Conservation (phyloP, 805 yeast species). For the Brettanomyces sp. region DNA sequence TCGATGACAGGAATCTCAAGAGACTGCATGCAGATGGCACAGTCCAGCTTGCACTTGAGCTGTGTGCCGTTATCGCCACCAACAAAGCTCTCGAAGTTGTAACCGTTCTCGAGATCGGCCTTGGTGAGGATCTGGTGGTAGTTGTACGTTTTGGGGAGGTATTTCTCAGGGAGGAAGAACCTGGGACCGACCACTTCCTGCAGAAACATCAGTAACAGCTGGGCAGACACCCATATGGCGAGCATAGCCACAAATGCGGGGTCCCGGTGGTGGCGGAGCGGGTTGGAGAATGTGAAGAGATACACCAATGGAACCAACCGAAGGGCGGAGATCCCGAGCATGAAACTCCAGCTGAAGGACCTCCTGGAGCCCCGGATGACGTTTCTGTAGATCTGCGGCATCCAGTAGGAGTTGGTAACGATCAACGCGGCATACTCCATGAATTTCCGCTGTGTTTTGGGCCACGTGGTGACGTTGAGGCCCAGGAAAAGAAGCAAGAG, state of each 20-base stretch:
- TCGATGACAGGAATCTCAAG: conserved; percentile 48
- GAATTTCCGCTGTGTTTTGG: conserved; percentile 38
- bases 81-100: conserved; percentile 36
- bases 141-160: conserved; percentile 74
- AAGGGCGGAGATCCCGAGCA: conserved; percentile 56
- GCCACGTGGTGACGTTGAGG: conserved; percentile 55
- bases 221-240: conserved; percentile 48
- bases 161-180: conserved; percentile 67
- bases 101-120: conserved; percentile 55
- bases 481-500: conserved; percentile 49
- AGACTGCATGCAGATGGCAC: conserved; percentile 85
- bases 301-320: conserved; percentile 61
- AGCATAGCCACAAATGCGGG: conserved; percentile 37
- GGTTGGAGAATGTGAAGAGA: conserved; percentile 39
- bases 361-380: conserved; percentile 57
- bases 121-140: conserved; percentile 63
- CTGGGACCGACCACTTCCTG: conserved; percentile 73
- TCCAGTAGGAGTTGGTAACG: conserved; percentile 65
- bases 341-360: conserved; percentile 66
- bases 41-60: conserved; percentile 49
- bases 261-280: conserved; percentile 64
- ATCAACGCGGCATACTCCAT: conserved; percentile 51
- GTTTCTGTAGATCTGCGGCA: conserved; percentile 81
- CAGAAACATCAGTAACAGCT: conserved; percentile 44
- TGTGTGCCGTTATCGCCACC: conserved; percentile 15